Evolutionary conservation across 345 rosid species (phyloP), one percentile per base, ranked within the genome.

Genomic region (Bretschneidera sinensis): DNA sequence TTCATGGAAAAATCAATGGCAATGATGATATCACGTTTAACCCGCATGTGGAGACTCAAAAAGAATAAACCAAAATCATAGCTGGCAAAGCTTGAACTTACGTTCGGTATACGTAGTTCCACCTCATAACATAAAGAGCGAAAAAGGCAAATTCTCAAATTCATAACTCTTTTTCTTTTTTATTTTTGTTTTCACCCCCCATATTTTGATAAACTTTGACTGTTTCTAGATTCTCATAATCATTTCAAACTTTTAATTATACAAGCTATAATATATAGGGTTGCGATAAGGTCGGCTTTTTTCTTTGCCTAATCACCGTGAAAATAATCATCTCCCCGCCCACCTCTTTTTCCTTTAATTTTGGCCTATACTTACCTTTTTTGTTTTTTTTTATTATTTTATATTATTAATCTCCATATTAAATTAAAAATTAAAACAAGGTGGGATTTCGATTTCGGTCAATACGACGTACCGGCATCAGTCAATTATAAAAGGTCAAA

Each of bases 231-330:
- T 67, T 54, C 65, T 60, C 60, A 45, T 20, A 47, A 55, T 55
- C 55, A 47, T 56, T 65, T 56, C 50, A 22, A 25, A 47, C 61
- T 54, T 67, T 67, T 54, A 54, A 67, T 60, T 60, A 60, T 67
- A 28, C 24, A 52, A 18, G 15, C 55, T 59, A 59, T 54, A 53
- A 21, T 47, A 23, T 21, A 43, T 43, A 52, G 64, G 59, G 24
- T 59, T 53, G 21, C 20, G 20, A 52, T 47, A 25, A 48, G 68
- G 59, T 25, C 43, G 24, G 53, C 25, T 16, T 6, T 11, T 43
- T 23, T 16, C 67, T 63, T 63, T 63, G 24, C 43, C 59, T 43
- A 43, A 52, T 63, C 68, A 64, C 61, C 54, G 13, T 28, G n/a
- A 25, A 48, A 50, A 20, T 55, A 24, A 63, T 63, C 53, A 63